These are phyloP conservation scores for Hygrophila difformis DNA, from an alignment of 257 asterid species.

Conservation along the genomic window DNA sequence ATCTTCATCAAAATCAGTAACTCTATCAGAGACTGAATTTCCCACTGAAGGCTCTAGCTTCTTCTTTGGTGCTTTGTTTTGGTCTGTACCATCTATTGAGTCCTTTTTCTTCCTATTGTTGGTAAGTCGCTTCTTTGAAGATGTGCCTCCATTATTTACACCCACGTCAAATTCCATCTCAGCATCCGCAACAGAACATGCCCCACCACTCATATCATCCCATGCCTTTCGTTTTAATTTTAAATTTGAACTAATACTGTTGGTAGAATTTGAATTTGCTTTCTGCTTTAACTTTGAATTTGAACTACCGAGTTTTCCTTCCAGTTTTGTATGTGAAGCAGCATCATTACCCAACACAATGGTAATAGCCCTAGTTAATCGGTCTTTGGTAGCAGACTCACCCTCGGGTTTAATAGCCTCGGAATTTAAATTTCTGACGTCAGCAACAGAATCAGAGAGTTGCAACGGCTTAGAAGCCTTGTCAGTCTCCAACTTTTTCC, in stretches of 20 bases:
- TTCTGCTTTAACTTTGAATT: constrained; percentile 10
- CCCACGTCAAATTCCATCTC: constrained; percentile 20
- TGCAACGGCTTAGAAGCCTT: constrained; percentile 17
- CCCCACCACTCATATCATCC: constrained; percentile 13
- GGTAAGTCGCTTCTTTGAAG: constrained; percentile 30
- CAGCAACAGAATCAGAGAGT: constrained; percentile 20
- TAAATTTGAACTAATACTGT: background rate
- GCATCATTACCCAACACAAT: constrained; percentile 12
- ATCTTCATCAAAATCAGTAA: constrained; percentile 30
- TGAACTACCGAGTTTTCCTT: constrained; percentile 7
- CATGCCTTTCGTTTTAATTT: constrained; percentile 24
- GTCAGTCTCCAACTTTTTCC: constrained; percentile 29
- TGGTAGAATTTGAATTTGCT: constrained; percentile 4
- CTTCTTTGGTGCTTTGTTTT: constrained; percentile 20
- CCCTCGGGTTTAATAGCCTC: constrained; percentile 18
- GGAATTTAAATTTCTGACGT: constrained; percentile 16
- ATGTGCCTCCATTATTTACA: constrained; percentile 25
- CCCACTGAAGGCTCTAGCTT: constrained; percentile 30
- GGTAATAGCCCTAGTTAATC: constrained; percentile 17
- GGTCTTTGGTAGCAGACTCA: constrained; percentile 21
- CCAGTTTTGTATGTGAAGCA: constrained; percentile 3
- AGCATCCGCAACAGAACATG: constrained; percentile 17
- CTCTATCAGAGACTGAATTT: constrained; percentile 22
- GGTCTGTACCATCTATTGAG: constrained; percentile 22
- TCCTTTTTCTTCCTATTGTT: constrained; percentile 30